Base-by-base conservation (phyloP, 768 basidiomycete species). In the Agaricus blazei region DNA sequence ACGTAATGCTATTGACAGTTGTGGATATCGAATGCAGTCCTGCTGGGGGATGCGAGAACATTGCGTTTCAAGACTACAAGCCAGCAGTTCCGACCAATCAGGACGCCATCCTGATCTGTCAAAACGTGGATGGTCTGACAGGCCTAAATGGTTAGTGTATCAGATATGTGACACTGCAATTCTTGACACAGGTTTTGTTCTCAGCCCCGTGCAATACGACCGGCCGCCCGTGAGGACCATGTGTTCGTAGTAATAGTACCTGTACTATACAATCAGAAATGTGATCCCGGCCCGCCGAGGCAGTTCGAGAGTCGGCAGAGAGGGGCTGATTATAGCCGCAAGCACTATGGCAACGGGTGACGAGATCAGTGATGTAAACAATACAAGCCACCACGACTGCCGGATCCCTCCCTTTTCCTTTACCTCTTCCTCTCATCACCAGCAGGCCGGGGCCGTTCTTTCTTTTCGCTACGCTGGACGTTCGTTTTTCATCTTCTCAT, bases 11-110 rank as follows among this genome's bases (percentile, higher is more conserved):
- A n/a, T 31, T 27, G 40, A 44, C 59, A 80, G 79, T 81, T 41
- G 72, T 81, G 15, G 75, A 79, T 58, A 68, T 83, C 31, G 74
- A 77, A 58, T 82, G 81, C 65, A 80, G 77, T 59, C 59, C 76
- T 0, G 75, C 71, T 0, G 77, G 65, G 19, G 74, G 73, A 29
- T 82, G 81, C 58, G 65, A 68, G 14, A 66, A 74, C 49, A 74
- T 81, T 11, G 61, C 62, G 0, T 82, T 81, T 61, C 47, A 64
- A 6, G 64, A 71, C 46, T 78, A 77, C 49, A 63, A 72, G 48
- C 67, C 81, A 24, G 56, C 62, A 7, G 65, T 73, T 12, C 76
- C 80, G 2, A 59, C 52, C 9, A 72, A 72, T 5, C 48, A 56
- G 37, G 60, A 68, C 3, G 67, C 73, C 3, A 64, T 65, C 48